Evolutionary conservation across 805 yeast species (phyloP), one percentile per base, ranked within the genome.

Genomic region (Sugiyamaella valdiviana): DNA sequence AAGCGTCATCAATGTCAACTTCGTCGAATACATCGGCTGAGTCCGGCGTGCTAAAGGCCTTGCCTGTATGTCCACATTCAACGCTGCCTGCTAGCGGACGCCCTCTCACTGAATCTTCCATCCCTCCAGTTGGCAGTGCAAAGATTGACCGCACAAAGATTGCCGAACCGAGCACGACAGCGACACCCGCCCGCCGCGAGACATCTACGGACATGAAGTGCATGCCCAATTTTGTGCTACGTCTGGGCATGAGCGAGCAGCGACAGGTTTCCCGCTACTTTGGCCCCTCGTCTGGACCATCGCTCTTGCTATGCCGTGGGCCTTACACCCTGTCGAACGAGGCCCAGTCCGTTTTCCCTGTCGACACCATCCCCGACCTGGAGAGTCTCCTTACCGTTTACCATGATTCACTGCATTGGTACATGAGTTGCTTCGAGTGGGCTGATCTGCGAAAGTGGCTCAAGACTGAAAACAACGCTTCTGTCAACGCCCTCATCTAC

Each of bases 251-350:
- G 16, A 39, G 49, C n/a, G 42, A 45, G 19, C 52, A 53, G 37
- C 23, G 42, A 5, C 21, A 36, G 9, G 41, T 44, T 6, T 23
- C 42, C 21, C 44, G 52, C 24, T 53, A 53, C 44, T 53, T 39
- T 26, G 57, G 57, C 6, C 57, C 57, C 7, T 46, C 52, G 23
- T 48, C 52, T 15, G 57, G 57, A 3, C 57, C 57, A 1, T 41
- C 54, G 35, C 44, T 53, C 15, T 44, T 53, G 16, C 38, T 53
- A 7, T 53, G 55, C 38, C 46, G 48, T 10, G 48, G 45, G 4
- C 48, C 42, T 14, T 40, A 32, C 15, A 15, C 14, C 14, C 36
- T 45, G 14, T 32, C 46, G 1, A 46, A 51, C 15, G 51, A 37
- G 32, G 22, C 23, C 36, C 37, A 37, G 14, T 17, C 36, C 17